Percentiles rank a stretch among this genome's conserved stretches.
These are phyloP conservation scores for Penicillium chermesinum DNA, from an alignment of 495 filamentous ascomycete species.

Conservation along the genomic window DNA sequence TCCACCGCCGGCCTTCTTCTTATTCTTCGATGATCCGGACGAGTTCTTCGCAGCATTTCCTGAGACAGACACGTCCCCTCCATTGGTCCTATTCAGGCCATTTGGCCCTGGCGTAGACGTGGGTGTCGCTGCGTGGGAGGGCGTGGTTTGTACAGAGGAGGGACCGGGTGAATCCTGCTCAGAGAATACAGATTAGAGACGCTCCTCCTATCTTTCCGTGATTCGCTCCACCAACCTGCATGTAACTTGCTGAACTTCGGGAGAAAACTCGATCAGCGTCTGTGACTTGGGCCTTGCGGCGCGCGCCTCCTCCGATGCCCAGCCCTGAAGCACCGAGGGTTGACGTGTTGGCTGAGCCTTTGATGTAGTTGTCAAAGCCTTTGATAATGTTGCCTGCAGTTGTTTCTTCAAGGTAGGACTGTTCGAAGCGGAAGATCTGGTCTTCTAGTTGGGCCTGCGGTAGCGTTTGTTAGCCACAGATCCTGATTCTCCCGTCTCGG, in stretches of 20 bases:
- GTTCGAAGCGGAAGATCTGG: slow-evolving; percentile 76
- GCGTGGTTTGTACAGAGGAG: slow-evolving; percentile 44
- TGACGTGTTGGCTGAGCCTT: slow-evolving; percentile 55
- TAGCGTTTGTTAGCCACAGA: no score
- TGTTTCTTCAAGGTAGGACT: slow-evolving; percentile 85
- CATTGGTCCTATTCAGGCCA: slow-evolving; percentile 23
- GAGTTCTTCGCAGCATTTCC: slow-evolving; percentile 9
- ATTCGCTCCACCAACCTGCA: slow-evolving; percentile 33
- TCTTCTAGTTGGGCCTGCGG: slow-evolving; percentile 74
- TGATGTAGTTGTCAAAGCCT: slow-evolving; percentile 97
- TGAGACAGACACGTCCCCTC: slow-evolving; percentile 22
- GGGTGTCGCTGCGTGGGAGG: slow-evolving; percentile 47
- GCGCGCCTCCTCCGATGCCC: slow-evolving; percentile 41
- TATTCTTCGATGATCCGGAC: slow-evolving; percentile 39
- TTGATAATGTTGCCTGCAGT: slow-evolving; percentile 91
- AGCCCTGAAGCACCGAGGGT: slow-evolving; percentile 30
- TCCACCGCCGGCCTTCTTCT: slow-evolving; percentile 35
- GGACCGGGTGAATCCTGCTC: slow-evolving; percentile 45
- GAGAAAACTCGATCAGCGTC: slow-evolving; percentile 50
- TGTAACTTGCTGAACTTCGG: slow-evolving; percentile 47
- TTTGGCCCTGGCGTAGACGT: slow-evolving; percentile 38
- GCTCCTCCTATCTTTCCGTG: not conserved
- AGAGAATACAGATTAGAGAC: not conserved
- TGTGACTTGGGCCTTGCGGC: slow-evolving; percentile 44
- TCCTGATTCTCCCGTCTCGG: no score